Conservation (phyloP, 2,329 filamentous ascomycete genomes). For the Sporothrix variecibatus region DNA sequence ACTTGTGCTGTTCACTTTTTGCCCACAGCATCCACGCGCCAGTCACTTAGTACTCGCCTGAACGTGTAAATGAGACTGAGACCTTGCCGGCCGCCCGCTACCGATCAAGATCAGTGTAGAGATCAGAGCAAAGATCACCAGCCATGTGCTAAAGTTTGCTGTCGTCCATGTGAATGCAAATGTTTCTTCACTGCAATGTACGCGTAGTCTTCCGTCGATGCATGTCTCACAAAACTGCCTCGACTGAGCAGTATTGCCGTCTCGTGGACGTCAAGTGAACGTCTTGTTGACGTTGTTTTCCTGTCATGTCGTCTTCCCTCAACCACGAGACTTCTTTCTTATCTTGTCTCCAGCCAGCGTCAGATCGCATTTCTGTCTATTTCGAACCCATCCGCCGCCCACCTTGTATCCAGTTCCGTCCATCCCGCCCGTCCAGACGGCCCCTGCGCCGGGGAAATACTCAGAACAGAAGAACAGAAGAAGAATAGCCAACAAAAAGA, state of each 20-base stretch:
- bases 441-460: neutral
- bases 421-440: neutral
- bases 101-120: too few species aligned
- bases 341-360: neutral
- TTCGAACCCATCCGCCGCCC: neutral
- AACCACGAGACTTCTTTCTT: neutral
- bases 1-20: neutral
- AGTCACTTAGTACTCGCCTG: neutral
- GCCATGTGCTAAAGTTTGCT: neutral
- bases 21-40: neutral
- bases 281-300: neutral
- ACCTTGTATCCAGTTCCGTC: neutral
- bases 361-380: neutral
- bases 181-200: neutral
- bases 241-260: neutral
- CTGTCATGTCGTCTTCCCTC: neutral
- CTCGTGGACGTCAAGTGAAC: neutral
- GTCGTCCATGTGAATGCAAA: neutral
- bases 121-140: neutral
- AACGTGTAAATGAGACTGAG: slow-evolving; percentile 14
- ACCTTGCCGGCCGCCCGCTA: neutral
- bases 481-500: neutral
- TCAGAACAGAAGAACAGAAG: too few species aligned
- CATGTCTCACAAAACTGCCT: slow-evolving; percentile 7
- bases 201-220: neutral